phyloP scores from a whole-genome alignment of 164 flowering plant species.

The Umbilicus rupestris region DNA sequence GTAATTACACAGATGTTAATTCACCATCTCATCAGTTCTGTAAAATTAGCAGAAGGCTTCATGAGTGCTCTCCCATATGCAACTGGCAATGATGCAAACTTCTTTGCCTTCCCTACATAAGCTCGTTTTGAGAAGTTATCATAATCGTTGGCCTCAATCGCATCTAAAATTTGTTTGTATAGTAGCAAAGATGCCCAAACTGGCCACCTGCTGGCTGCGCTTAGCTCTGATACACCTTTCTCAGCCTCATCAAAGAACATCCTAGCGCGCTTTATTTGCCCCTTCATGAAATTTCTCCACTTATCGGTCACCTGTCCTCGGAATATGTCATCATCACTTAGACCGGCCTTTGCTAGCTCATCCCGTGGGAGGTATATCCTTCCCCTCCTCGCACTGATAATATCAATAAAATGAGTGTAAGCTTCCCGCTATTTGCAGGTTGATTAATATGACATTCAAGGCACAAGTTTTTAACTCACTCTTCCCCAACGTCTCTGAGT shows the following conservation, averaged over 20 bases:
- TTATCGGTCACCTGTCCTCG: slow-evolving; percentile 39
- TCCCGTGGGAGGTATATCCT: slow-evolving; percentile 80
- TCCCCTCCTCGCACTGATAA: slow-evolving; percentile 65
- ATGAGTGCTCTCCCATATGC: slow-evolving; percentile 54
- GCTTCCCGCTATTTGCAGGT: not conserved
- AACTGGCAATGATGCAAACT: slow-evolving; percentile 50
- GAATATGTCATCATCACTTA: slow-evolving; percentile 57
- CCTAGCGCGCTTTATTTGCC: slow-evolving; percentile 64
- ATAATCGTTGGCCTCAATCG: slow-evolving; percentile 61
- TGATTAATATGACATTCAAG: not conserved
- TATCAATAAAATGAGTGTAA: not conserved
- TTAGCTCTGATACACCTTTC: slow-evolving; percentile 59
- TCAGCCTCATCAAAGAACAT: slow-evolving; percentile 53
- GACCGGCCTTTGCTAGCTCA: slow-evolving; percentile 75
- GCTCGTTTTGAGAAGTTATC: slow-evolving; percentile 72
- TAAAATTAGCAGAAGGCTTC: slow-evolving; percentile 19
- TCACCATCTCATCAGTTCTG: not conserved
- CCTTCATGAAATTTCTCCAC: slow-evolving; percentile 73
- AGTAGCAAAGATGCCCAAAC: slow-evolving; percentile 59
- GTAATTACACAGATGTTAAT: not conserved
- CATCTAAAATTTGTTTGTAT: slow-evolving; percentile 58
- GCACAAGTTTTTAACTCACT: slow-evolving; percentile 38
- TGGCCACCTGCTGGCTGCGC: slow-evolving; percentile 71
- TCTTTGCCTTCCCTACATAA: slow-evolving; percentile 51
- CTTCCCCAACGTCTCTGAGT: slow-evolving; percentile 92